Base-by-base conservation (phyloP, 768 basidiomycete genomes). In the Tricholoma matsutake region DNA sequence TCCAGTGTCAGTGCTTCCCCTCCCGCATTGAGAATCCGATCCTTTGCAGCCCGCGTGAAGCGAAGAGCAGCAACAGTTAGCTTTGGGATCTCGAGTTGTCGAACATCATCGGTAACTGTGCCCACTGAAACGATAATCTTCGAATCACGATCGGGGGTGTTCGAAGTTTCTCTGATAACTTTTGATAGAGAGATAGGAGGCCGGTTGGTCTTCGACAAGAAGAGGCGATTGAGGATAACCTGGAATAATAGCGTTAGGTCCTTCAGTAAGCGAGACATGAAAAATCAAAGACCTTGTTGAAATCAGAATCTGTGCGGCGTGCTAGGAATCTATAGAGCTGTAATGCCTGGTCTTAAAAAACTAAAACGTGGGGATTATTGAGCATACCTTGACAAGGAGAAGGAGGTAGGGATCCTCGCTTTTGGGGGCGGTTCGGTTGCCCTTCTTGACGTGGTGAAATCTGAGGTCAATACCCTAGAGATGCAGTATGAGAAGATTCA, bases 401-500 rank as follows among this genome's bases (percentile, higher is more conserved):
- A 97, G 88, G 70, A 99, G 86, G 82, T 99, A 98, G 16, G 96
- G 96, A 79, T 99, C 97, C 91, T 98, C 94, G 77, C 94, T 96
- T 84, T 92, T 93, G 76, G 97, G 97, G 64, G 93, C 93, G 68
- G 91, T 91, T 65, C 97, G 88, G 73, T 86, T 81, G 69, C 95
- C 87, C 86, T 97, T 98, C 89, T 92, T 96, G 88, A 97, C 96
- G 88, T 99, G 96, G 85, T 98, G 96, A 78, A 83, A 81, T 76
- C 84, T 83, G 79, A 98, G 86, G 81, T 97, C 95, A 79, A 97
- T 96, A 89, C 94, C 95, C 95, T 93, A 74, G 13, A 39, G 51
- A 22, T 56, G 51, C 18, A 43, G n/a, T 11, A 56, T 67, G 58
- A 68, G 54, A 47, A 47, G 52, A 20, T 37, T 10, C 18, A 59